Base-by-base conservation (phyloP, 768 basidiomycete species). In the Saitozyma podzolica region DNA sequence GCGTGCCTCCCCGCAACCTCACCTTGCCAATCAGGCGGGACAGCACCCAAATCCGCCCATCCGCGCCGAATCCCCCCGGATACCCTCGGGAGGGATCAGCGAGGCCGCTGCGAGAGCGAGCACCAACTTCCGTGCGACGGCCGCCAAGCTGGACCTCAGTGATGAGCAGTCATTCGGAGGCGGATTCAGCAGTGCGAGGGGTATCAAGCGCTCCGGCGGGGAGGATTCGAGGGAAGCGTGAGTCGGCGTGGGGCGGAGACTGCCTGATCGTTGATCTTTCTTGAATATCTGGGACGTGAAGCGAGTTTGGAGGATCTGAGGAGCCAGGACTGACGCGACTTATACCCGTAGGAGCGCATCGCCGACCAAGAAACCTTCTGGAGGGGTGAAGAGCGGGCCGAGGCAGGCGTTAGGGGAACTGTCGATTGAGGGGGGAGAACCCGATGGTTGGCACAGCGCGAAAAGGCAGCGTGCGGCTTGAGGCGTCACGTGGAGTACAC, bases 41-140 rank as follows among this genome's bases (percentile, higher is more conserved):
- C 59, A 39, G 58, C 63, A 2, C n/a, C 29, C 42, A 52, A 40
- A 6, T 19, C 42, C 17, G 17, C 40, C 37, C 14, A 48, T 17
- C 47, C 47, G 71, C 50, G 42, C 69, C 8, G 69, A 69, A 49
- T 75, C 74, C 2, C 74, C 74, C n/a, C 61, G 63, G 11, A 70
- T 75, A 13, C 74, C 74, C 5, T 47, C 54, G 5, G 74, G 74
- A 4, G 74, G 74, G 3, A 60, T 75, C 10, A 67, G 71, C 50
- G 51, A 42, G 9, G 67, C 73, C 2, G 69, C 69, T 14, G 66
- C 63, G 2, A 58, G 50, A 64, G 69, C 72, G 5, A 60, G 54
- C 0, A 58, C 13, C 16, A 62, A 62, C 14, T 49, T 62, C 14
- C 47, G 54, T 6, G 60, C 53, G 7, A 54, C 56, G 10, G 69